These are phyloP conservation scores for Colletotrichum simmondsii DNA, from an alignment of 2,329 filamentous ascomycete genomes.

Conservation along the genomic window DNA sequence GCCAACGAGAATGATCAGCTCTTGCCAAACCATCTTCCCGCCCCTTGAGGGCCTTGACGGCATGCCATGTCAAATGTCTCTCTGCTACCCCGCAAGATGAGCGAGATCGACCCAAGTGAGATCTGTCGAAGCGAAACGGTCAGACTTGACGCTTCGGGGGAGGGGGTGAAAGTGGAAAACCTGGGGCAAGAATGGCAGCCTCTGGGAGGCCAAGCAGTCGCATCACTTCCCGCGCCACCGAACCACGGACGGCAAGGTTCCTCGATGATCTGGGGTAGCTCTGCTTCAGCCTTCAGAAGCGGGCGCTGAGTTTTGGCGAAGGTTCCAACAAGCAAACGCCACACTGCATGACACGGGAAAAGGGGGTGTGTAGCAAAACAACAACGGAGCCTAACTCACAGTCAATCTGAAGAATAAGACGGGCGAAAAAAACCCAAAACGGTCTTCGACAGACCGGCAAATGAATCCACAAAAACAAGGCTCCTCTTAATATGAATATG, in stretches of 20 bases:
- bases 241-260: not conserved
- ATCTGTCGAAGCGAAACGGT: constrained; percentile 27
- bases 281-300: not conserved
- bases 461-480: not conserved
- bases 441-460: not conserved
- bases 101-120: constrained; percentile 22
- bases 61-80: not conserved
- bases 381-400: not conserved
- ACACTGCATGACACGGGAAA: not conserved
- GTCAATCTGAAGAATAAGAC: not conserved
- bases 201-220: constrained; percentile 17
- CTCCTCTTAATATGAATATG: not conserved
- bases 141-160: constrained; percentile 15
- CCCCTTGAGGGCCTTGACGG: not conserved
- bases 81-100: constrained; percentile 26
- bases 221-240: constrained; percentile 18
- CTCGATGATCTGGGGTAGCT: constrained; percentile 11
- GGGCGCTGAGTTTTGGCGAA: no score
- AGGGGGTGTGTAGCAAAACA: not conserved
- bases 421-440: not conserved
- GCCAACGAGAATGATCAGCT: not conserved
- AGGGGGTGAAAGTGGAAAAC: constrained; percentile 5
- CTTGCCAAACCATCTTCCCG: not conserved
- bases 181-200: constrained; percentile 15
- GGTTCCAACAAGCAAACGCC: constrained; percentile 5